Conservation (phyloP, 345 rosid genomes). For the Arabidopsis arenosa region DNA sequence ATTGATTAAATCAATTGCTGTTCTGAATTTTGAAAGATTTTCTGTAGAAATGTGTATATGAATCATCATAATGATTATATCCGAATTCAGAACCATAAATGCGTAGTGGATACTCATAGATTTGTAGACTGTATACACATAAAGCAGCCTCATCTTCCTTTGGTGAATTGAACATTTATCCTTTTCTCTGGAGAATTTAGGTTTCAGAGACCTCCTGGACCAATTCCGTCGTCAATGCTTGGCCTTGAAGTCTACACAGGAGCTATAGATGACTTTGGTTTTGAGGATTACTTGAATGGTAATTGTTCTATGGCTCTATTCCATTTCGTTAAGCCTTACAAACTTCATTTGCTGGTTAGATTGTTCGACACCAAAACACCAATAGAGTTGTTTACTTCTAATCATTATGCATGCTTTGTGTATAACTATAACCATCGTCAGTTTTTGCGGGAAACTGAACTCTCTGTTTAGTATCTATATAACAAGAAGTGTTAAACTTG, state of each 20-base stretch:
- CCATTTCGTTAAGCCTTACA: not conserved
- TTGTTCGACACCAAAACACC: not conserved
- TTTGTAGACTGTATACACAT: too few relatives aligned
- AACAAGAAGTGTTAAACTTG: not conserved
- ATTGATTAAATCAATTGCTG: not conserved
- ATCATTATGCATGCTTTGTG: too few relatives aligned
- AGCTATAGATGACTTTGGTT: slow-evolving; percentile 74
- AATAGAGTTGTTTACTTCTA: not conserved
- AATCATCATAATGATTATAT: not conserved
- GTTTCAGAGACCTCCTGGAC: slow-evolving; percentile 87
- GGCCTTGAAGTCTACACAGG: slow-evolving; percentile 83
- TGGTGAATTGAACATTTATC: not conserved
- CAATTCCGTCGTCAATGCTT: slow-evolving; percentile 88
- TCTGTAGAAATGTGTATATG: not conserved
- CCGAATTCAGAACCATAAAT: not conserved
- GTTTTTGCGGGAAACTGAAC: not conserved
- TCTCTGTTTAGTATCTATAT: not conserved
- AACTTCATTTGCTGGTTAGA: not conserved
- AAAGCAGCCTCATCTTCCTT: not conserved
- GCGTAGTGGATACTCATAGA: not conserved
- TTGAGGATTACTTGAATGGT: slow-evolving; percentile 90
- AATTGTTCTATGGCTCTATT: slow-evolving; percentile 8
- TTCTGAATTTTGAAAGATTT: not conserved
- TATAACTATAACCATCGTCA: too few relatives aligned
- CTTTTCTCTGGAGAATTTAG: slow-evolving; percentile 44